Evolutionary conservation across 2,329 filamentous ascomycete species (phyloP).

Genomic region (Cercospora zeae-maydis): DNA sequence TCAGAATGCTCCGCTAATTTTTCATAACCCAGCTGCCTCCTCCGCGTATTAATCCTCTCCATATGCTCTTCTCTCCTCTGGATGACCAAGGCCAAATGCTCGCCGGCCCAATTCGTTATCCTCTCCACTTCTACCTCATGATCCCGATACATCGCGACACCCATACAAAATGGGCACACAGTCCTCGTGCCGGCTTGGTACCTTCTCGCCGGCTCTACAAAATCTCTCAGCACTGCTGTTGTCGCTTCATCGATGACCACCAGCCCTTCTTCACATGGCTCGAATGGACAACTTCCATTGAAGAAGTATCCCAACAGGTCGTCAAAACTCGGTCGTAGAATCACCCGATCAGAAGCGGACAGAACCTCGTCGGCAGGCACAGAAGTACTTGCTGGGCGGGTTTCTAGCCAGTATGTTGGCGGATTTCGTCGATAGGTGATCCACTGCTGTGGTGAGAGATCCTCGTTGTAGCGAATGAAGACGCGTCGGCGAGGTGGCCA

Average conservation of each 20-base stretch:
- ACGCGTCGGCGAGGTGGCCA: neutral
- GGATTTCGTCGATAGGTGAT: neutral
- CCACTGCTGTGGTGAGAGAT: neutral
- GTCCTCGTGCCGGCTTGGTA: neutral
- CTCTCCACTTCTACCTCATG: neutral
- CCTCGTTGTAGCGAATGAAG: neutral
- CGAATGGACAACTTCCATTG: neutral
- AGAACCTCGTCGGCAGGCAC: neutral
- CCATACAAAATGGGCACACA: constrained; percentile 14
- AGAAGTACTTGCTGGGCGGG: neutral
- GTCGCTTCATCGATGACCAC: neutral
- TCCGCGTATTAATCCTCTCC: neutral
- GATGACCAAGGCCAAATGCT: neutral
- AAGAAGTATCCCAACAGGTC: neutral
- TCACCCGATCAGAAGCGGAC: neutral
- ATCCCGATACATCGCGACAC: neutral
- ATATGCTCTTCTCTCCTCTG: neutral
- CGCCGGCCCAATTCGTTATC: neutral
- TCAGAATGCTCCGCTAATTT: neutral
- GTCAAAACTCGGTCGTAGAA: constrained; percentile 1
- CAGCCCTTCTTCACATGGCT: neutral
- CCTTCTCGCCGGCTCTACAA: neutral
- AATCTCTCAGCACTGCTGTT: neutral
- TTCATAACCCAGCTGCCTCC: neutral
- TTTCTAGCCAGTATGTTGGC: neutral